Evolutionary conservation across 2,329 filamentous ascomycete species (phyloP), one percentile per base, ranked within the genome.

Genomic region (Lasiodiplodia hormozganensis): DNA sequence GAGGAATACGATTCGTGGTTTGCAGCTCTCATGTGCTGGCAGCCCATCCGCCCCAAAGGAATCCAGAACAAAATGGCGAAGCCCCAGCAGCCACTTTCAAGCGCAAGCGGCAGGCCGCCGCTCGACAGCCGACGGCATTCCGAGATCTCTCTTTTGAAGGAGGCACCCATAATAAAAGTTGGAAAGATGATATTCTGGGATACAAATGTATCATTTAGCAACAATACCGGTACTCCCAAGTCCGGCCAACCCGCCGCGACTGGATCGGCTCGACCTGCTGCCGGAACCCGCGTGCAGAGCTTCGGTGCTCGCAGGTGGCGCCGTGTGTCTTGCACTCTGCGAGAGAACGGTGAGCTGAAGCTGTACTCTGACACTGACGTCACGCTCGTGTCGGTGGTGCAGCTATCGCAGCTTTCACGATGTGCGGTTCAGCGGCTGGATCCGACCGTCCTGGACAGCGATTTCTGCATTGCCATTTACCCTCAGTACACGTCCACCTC

Each of bases 401-500:
- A 97, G 74, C 85, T 99, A 5, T 92, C 93, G 14, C 93, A 97
- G 74, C 85, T 99, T 8, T 96, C 94, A 21, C 88, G 96, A 66
- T 96, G 92, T 77, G 93, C 95, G 10, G 90, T 99, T 65, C 96
- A 99, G 78, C 89, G 94, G 73, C 84, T 99, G 64, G 93, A 98
- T 78, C 89, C 89, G 65, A 97, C 94, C 5, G 95, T 99, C 10
- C 81, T 99, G 52, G 93, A 97, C 71, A 92, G 96, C 78, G 93
- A 97, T 69, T 96, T 92, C 76, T 98, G 94, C 82, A 92, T 99
- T 71, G 94, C 93, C 65, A 95, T 99, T 57, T 97, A 97, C 76
- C 95, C 96, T 18, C 94, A 95, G 71, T 98, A 99, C 79, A 90
- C 93, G 0, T 86, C 91, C 11, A 89, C 88, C 23, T 87, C 92